These are phyloP conservation scores for Cercospora zeae-maydis DNA, from an alignment of 2,329 filamentous ascomycete species.

Conservation along the genomic window DNA sequence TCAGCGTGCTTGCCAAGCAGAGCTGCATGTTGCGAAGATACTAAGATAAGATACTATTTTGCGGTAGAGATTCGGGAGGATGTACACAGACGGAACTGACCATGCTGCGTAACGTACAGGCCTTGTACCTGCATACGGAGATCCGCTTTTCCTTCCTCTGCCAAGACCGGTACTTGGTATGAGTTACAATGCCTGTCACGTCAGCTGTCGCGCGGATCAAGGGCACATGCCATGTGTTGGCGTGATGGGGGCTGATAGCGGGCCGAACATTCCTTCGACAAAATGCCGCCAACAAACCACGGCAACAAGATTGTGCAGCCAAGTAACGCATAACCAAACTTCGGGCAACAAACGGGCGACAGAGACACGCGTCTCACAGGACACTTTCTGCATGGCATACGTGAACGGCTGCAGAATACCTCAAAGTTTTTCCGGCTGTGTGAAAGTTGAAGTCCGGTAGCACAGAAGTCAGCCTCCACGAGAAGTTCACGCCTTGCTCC, in stretches of 20 bases:
- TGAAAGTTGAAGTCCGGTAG: conserved; percentile 8
- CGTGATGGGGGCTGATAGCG: not conserved
- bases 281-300: not conserved
- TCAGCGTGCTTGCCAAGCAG: conserved; percentile 6
- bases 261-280: not conserved
- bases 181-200: not conserved
- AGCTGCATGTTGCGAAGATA: conserved; percentile 10
- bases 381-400: not conserved
- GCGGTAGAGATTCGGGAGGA: conserved; percentile 13
- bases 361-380: not conserved
- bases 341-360: not conserved
- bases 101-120: conserved; percentile 7
- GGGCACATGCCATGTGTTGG: not conserved
- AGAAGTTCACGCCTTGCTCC: conserved; percentile 9
- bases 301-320: not conserved
- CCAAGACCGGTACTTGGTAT: not conserved
- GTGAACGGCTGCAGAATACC: not conserved
- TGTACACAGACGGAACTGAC: not conserved
- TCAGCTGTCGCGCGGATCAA: not conserved
- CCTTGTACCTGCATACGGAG: conserved; percentile 11
- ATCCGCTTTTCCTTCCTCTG: not conserved
- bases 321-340: not conserved
- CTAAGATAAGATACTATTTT: conserved; percentile 4
- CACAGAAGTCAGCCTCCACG: conserved; percentile 15
- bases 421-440: not conserved